Base-by-base conservation (phyloP, 768 basidiomycete species). In the Leccinum subtestaceum region DNA sequence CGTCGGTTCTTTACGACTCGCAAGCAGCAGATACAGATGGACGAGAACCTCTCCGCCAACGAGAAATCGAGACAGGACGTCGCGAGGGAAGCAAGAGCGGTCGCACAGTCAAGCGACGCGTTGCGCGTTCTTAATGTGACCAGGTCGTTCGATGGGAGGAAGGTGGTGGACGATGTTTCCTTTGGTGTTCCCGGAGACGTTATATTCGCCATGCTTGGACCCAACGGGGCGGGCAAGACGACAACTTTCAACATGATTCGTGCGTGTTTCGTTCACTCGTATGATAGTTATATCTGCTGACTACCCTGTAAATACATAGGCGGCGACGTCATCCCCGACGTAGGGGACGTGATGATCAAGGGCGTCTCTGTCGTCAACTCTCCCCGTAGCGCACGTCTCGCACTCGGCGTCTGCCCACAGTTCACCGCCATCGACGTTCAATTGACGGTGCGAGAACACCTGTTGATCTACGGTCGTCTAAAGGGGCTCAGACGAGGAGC, bases 221-320 rank as follows among this genome's bases (percentile, higher is more conserved):
- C 91, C 1, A 93, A 92, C 63, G 91, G 91, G 7, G 91, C 89
- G 8, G 90, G 91, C 0, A 92, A 92, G 72, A 91, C 88, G 11
- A 91, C 91, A 0, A 87, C 85, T 0, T 89, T 92, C 71, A 89
- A 90, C 61, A 81, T 90, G 67, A 91, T 93, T 59, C 85, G 88
- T 88, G 65, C 57, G 87, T 77, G 15, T 23, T 27, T 21, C 17
- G 0, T 45, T 27, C 21, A 10, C 13, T 29, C 17, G 7, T 9
- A 7, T 31, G 12, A 34, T 4, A 17, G 3, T 12, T 52, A 8
- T n/a, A 8, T 21, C 2, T 10, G 19, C 45, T 60, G 19, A 67
- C 2, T 1, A 19, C 27, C 15, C 12, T 11, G 31, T 38, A 27
- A 49, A 25, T 38, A 5, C n/a, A 49, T 62, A 88, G 87, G 88